Evolutionary conservation across 2,329 filamentous ascomycete species (phyloP), one percentile per base, ranked within the genome.

Genomic region (Talaromyces sp.): DNA sequence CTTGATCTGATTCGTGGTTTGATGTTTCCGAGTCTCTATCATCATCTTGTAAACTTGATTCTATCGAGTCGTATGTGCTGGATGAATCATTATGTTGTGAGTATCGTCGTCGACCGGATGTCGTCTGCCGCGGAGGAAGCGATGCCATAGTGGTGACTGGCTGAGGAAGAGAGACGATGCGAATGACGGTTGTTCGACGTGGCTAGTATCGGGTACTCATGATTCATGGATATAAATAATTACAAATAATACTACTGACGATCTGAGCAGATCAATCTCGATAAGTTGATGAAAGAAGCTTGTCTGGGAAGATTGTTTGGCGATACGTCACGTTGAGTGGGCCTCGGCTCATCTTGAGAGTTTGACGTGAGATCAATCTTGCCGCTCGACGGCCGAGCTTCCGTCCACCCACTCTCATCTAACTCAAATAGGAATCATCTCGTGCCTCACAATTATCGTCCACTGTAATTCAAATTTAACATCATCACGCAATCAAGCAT

Each of bases 81-180:
- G 60, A 37, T 39, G 64, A 60, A 27, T 59, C 33, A 50, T 37
- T 22, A 43, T 63, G 60, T 35, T 60, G 47, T 11, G 64, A 66
- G 39, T 58, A 59, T 35, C 60, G 56, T 39, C 61, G 63, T 59
- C 50, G 63, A 39, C 62, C 37, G 22, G 48, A 27, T 13, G 41
- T 60, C 19, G 45, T 39, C 47, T 62, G 65, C 22, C 58, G 54
- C 43, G 65, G 62, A 27, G 65, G 65, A 35, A 66, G 58, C 57
- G 65, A 66, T 56, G 65, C 65, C 65, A 66, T 66, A 50, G 37
- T 66, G 61, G 45, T 24, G 33, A 31, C 16, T 39, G 33, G 16
- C 5, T n/a, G 35, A 47, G 13, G 48, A 13, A 50, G 31, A 56
- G n/a, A 8, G 24, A 37, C 9, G 11, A 14, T 37, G 16, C 35